Evolutionary conservation across 257 asterid species (phyloP).

Genomic region (Nicotiana attenuata): DNA sequence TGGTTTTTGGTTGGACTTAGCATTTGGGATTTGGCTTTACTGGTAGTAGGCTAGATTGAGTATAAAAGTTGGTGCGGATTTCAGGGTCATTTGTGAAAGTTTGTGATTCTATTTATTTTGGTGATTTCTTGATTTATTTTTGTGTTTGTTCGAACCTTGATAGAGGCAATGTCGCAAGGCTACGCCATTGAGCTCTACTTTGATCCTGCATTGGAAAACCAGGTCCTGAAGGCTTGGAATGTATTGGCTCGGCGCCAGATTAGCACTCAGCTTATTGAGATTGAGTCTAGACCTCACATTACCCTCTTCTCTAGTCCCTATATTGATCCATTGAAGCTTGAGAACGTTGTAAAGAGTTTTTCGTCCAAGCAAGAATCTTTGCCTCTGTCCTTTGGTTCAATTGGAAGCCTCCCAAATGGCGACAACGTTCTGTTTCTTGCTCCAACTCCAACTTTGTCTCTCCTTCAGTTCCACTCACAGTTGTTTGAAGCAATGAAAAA

Average conservation of each 20-base stretch:
- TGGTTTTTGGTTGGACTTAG: background rate
- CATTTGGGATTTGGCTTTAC: background rate
- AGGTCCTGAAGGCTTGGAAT: slow-evolving; percentile 72
- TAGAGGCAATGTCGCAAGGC: slow-evolving; percentile 71
- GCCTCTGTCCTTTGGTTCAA: slow-evolving; percentile 63
- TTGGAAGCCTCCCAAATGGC: slow-evolving; percentile 73
- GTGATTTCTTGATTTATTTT: background rate
- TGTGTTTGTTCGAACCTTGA: slow-evolving; percentile 15
- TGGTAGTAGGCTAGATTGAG: background rate
- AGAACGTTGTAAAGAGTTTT: slow-evolving; percentile 51
- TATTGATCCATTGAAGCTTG: slow-evolving; percentile 57
- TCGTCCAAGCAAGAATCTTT: slow-evolving; percentile 72
- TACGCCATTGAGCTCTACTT: slow-evolving; percentile 88
- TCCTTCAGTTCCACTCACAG: slow-evolving; percentile 78
- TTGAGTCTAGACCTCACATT: slow-evolving; percentile 87
- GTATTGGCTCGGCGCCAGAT: slow-evolving; percentile 88
- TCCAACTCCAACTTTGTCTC: slow-evolving; percentile 71
- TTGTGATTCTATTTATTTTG: background rate
- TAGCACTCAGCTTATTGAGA: slow-evolving; percentile 87
- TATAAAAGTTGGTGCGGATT: background rate
- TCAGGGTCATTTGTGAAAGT: background rate
- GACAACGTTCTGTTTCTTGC: slow-evolving; percentile 68
- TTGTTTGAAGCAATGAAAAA: slow-evolving; percentile 70
- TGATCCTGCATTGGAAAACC: slow-evolving; percentile 94
- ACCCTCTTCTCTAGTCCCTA: slow-evolving; percentile 62